Conservation (phyloP, 352 stramenopile genomes). For the Phytopythium oedochilum region DNA sequence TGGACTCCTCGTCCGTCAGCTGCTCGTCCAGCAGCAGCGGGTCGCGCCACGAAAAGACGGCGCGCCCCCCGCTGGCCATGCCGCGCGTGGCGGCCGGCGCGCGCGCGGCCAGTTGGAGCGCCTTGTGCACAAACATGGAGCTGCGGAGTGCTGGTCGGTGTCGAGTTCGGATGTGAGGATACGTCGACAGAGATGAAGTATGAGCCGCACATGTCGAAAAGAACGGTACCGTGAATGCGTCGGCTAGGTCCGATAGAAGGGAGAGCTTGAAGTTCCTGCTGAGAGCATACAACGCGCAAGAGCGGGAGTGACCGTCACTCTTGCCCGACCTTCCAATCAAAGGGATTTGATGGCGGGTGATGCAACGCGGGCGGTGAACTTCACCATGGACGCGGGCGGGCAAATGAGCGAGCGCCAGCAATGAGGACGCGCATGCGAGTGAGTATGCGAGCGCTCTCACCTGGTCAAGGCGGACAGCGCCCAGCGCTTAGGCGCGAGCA, state of each 20-base stretch:
- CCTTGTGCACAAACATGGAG: conserved; percentile 22
- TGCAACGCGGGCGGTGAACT: not conserved
- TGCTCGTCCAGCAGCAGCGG: conserved; percentile 69
- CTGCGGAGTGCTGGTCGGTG: not conserved
- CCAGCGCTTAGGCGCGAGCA: too few species aligned
- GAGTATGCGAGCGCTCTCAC: too few species aligned
- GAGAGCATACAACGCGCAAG: not conserved
- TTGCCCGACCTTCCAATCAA: conserved; percentile 4
- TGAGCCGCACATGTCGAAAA: not conserved
- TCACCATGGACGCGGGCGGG: not conserved
- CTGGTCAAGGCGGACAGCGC: too few species aligned
- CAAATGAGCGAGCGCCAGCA: too few species aligned
- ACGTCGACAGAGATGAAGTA: not conserved
- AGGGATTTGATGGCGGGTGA: not conserved
- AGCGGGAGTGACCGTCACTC: not conserved
- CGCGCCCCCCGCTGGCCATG: conserved; percentile 43
- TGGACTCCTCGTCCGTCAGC: conserved; percentile 88
- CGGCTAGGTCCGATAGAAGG: not conserved
- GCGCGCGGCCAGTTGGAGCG: conserved; percentile 14
- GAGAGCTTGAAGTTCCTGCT: not conserved
- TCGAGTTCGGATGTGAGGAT: conserved; percentile 9
- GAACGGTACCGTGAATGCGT: not conserved
- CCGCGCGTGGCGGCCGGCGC: conserved; percentile 20
- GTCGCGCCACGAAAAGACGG: conserved; percentile 78
- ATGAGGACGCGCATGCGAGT: too few species aligned